Conservation (phyloP, 306 rosid species). For the Cercis canadensis region DNA sequence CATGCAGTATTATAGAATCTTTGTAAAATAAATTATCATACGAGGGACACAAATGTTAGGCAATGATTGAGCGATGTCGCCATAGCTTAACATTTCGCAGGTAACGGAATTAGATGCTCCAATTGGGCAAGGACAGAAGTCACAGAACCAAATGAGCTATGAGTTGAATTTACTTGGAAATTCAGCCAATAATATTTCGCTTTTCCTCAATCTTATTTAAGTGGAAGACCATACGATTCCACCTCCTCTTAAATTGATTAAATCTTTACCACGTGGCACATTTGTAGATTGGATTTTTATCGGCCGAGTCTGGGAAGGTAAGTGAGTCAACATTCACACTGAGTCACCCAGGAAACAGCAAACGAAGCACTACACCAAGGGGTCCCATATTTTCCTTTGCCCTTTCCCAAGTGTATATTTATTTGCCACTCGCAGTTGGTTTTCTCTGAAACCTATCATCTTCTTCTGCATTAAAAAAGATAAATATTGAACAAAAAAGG, state of each 20-base stretch:
- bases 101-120: neutral
- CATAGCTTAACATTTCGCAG: neutral
- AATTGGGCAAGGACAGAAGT: neutral
- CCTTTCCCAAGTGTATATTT: no score
- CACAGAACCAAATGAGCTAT: neutral
- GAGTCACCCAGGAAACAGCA: neutral
- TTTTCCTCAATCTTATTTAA: no score
- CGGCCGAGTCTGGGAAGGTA: no score
- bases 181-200: neutral
- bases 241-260: neutral
- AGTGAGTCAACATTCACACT: no score
- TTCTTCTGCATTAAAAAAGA: no score
- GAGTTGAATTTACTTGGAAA: neutral
- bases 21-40: no score
- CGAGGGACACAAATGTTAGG: neutral
- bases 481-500: constrained; percentile 2
- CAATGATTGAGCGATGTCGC: neutral
- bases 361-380: neutral
- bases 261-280: constrained; percentile 1
- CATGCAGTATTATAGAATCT: no score
- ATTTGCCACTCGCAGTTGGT: no score
- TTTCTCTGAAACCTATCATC: no score
- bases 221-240: neutral
- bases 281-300: neutral
- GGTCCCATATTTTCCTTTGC: neutral